Evolutionary conservation across 2,329 filamentous ascomycete species (phyloP), one percentile per base, ranked within the genome.

Genomic region (Epichloe uncinata): DNA sequence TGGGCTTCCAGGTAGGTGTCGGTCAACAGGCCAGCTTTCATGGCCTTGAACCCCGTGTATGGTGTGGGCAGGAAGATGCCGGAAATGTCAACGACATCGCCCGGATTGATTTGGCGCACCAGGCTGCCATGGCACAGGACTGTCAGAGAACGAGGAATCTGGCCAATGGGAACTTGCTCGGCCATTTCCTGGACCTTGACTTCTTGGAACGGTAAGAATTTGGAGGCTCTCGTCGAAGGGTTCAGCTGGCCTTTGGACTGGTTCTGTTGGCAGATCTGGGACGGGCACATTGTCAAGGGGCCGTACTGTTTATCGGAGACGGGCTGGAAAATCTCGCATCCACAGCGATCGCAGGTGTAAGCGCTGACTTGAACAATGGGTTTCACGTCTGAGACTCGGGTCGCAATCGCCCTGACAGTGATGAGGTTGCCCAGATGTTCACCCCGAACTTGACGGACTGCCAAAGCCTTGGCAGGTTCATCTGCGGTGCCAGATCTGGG

Each of bases 121-220:
- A 95, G 75, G 53, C 81, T 86, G 53, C 93, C 93, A 62, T 94
- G 85, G 67, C 89, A 95, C 60, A 95, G 79, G 20, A 98, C 73
- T 0, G 91, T 97, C 54, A 98, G 72, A 51, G 88, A 88, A 52
- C 93, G 81, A 34, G 93, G 93, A 59, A 98, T 98, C 64, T 98
- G 93, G 47, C 93, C 93, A 55, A 98, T 94, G 7, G 93, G 93
- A 0, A 98, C 93, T 66, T 98, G 93, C 65, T 98, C 93, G n/a
- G 93, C 89, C 81, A 97, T 87, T 65, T 98, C 93, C 68, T 98
- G 93, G 50, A 98, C 89, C 72, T 97, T 97, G 68, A 97, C 82
- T 68, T 98, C 93, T 67, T 98, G 93, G 73, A 98, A 98, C 3
- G 93, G 89, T 61, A 95, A 71, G 63, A 97, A 98, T 62, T 97